phyloP scores from a whole-genome alignment of 2,329 filamentous ascomycete species.

The Lecanicillium sp. region DNA sequence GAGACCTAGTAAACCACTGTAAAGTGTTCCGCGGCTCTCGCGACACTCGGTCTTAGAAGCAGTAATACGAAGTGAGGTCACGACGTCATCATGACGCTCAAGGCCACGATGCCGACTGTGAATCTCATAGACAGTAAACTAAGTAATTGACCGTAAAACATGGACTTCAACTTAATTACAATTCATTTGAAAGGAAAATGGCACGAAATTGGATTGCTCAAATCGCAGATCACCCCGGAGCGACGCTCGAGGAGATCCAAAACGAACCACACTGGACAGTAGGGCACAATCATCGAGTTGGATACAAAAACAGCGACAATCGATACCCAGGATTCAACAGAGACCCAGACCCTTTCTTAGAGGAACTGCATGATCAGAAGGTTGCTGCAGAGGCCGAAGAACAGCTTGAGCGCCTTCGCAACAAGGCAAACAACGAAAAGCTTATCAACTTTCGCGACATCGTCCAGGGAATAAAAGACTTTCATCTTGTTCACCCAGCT shows the following conservation, averaged over 20 bases:
- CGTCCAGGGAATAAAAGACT: slow-evolving; percentile 24
- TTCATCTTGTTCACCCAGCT: slow-evolving; percentile 33
- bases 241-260: slow-evolving; percentile 26
- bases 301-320: slow-evolving; percentile 25
- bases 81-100: too few relatives aligned
- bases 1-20: too few relatives aligned
- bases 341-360: neutral
- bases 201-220: slow-evolving; percentile 2
- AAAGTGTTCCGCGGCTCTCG: too few relatives aligned
- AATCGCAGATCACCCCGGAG: slow-evolving; percentile 22
- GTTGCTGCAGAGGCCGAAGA: slow-evolving; percentile 6
- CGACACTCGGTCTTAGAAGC: too few relatives aligned
- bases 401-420: slow-evolving; percentile 2
- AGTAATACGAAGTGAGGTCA: too few relatives aligned
- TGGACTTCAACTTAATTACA: too few relatives aligned
- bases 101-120: too few relatives aligned
- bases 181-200: too few relatives aligned
- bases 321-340: slow-evolving; percentile 21
- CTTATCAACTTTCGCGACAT: slow-evolving; percentile 29
- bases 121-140: too few relatives aligned
- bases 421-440: slow-evolving; percentile 7
- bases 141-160: too few relatives aligned
- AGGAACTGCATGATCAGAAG: neutral
- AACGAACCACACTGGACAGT: slow-evolving; percentile 32
- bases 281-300: slow-evolving; percentile 28